Conservation (phyloP, 2,329 filamentous ascomycete species). For the Colletotrichum kahawae region DNA sequence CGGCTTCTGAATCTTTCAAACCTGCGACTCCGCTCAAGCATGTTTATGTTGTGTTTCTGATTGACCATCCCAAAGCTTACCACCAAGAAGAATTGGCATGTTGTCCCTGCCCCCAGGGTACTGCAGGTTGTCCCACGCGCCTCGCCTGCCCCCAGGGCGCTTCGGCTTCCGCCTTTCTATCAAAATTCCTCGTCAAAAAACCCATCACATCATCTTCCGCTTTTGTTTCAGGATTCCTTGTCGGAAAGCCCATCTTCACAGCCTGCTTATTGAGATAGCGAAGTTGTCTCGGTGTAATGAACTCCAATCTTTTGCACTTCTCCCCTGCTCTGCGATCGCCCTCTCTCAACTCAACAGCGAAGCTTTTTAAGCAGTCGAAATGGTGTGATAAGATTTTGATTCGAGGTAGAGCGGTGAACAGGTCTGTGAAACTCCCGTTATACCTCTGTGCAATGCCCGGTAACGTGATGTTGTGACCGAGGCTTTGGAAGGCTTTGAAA, state of each 20-base stretch:
- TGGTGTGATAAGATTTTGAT: not conserved
- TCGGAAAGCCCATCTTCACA: not conserved
- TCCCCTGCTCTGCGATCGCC: not conserved
- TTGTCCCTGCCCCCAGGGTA: no score
- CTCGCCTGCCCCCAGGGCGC: not conserved
- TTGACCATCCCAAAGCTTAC: not conserved
- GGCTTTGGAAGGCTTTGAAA: not conserved
- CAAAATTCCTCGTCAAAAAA: not conserved
- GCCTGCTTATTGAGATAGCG: not conserved
- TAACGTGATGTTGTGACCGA: not conserved
- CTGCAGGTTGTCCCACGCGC: not conserved
- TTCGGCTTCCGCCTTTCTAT: not conserved
- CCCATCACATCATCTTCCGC: not conserved
- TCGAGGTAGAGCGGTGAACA: not conserved
- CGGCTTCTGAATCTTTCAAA: not conserved
- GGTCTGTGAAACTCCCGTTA: not conserved
- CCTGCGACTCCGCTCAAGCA: not conserved
- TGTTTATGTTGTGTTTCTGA: not conserved
- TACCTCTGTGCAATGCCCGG: not conserved
- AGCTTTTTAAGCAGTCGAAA: not conserved
- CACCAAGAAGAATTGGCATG: not conserved
- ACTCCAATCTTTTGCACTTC: not conserved
- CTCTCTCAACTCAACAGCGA: not conserved
- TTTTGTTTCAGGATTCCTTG: not conserved
- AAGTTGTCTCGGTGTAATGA: not conserved